These are phyloP conservation scores for Kregervanrija pseudodelftensis DNA, from an alignment of 805 yeast genomes.

Conservation along the genomic window DNA sequence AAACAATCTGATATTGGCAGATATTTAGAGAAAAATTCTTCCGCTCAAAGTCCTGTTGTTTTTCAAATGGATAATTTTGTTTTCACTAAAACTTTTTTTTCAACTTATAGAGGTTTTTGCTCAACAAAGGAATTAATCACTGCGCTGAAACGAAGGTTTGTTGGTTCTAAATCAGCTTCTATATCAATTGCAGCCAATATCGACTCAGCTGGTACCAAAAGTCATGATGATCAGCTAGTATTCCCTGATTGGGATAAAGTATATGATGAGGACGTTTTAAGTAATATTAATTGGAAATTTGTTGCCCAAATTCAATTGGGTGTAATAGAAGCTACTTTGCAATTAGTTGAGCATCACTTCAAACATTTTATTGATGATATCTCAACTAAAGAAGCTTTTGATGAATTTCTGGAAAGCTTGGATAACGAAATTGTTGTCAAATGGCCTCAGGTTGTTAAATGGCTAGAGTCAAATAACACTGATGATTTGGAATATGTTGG, in stretches of 20 bases:
- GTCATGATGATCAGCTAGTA: not conserved
- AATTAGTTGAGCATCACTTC: constrained; percentile 67
- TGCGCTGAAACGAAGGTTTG: constrained; percentile 46
- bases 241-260: constrained; percentile 53
- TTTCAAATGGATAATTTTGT: constrained; percentile 57
- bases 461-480: constrained; percentile 16
- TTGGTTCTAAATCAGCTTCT: constrained; percentile 59
- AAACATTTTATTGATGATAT: constrained; percentile 67
- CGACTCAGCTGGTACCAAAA: not conserved
- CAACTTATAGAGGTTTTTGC: constrained; percentile 61
- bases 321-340: constrained; percentile 65
- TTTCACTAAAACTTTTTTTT: constrained; percentile 61
- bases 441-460: constrained; percentile 36
- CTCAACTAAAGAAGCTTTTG: constrained; percentile 48
- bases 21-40: constrained; percentile 25
- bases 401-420: constrained; percentile 57
- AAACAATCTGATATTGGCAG: constrained; percentile 35
- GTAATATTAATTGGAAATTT: constrained; percentile 53
- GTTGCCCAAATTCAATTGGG: constrained; percentile 78
- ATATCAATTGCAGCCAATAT: constrained; percentile 33
- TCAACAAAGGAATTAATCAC: constrained; percentile 47
- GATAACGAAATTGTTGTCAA: constrained; percentile 55
- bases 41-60: constrained; percentile 15
- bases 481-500: constrained; percentile 9
- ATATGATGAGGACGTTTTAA: constrained; percentile 28